Evolutionary conservation across 1,139 yeast species (phyloP), one percentile per base, ranked within the genome.

Genomic region (Scheffersomyces lignicola): DNA sequence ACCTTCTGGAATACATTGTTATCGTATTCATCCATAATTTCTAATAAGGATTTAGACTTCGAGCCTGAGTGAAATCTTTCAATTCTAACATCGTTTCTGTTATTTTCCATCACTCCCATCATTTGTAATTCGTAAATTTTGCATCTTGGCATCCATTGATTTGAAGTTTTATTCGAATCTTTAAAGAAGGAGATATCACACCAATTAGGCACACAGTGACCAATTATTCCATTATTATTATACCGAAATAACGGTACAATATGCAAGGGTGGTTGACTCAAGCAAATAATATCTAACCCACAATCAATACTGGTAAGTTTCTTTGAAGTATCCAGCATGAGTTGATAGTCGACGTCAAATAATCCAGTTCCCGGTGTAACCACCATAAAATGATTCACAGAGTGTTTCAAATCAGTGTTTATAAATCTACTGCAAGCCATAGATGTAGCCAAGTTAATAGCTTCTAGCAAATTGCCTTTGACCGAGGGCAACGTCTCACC

Each of bases 81-180:
- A 17, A 87, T 75, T 11, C 79, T 72, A 22, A 82, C 75, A 7
- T 81, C 76, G 45, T 78, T 78, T 33, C 81, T 69, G 51, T 90
- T 97, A 48, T 85, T 87, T 48, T 90, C 97, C 83, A 90, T 88
- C 5, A 90, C 78, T 0, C 97, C 98, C 95, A 90, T 90, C 97
- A 92, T 94, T 56, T 92, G 98, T 15, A 94, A 63, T 49, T 90
- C 97, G 56, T 92, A 90, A 33, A 94, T 89, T 52, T 88, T 89
- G 58, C 97, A 89, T 23, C 95, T 69, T 1, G 98, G 97, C 18
- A 83, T 76, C 97, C 97, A 92, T 47, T 83, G 86, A 28, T 70
- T 69, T 12, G 69, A 60, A 13, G 57, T 65, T 13, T 64, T 62
- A n/a, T 68, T 55, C 9, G 60, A 45, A 23, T 81, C 86, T 36